Evolutionary conservation across 345 rosid genomes (phyloP), one percentile per base, ranked within the genome.

Genomic region (Tarenaya hassleriana): DNA sequence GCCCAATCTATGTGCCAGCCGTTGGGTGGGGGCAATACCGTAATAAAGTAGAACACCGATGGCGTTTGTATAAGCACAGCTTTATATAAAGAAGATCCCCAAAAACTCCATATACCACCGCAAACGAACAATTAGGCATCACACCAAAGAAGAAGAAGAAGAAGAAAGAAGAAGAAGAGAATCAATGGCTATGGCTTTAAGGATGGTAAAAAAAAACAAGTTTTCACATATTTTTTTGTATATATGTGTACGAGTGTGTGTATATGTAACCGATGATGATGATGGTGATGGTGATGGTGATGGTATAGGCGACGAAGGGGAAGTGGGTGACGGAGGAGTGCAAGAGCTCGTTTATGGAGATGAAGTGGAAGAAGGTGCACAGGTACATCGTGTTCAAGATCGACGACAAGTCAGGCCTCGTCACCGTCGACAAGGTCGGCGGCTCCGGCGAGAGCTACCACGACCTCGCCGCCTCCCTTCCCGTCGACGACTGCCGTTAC

Each of bases 351-450:
- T 90, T 90, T 82, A 78, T 77, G 86, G 94, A 77, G 69, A 82
- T 90, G 97, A 90, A 90, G 48, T 83, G 95, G 97, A 90, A 84
- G 75, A 86, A 82, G 67, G 91, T 83, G 18, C 94, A 82, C n/a
- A 49, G 88, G 32, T 90, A 74, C 75, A 82, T 90, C 62, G 95
- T 90, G 60, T 86, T 78, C 75, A 90, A 86, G 77, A 77, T 90
- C 64, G 97, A 90, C 18, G 97, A 90, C 77, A 86, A 81, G 45
- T 83, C 97, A 0, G 67, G 65, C 43, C 55, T 83, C 63, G 86
- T 90, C 41, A 72, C 94, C 60, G 95, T 90, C 41, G 97, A 90
- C 44, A 81, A 86, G 68, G 88, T 86, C 12, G 95, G 97, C 10
- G 86, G 81, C 1, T 62, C 94, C 39, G 94, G 94, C 0, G 95